Evolutionary conservation across 805 yeast genomes (phyloP).

Genomic region (Candida nemodendra): DNA sequence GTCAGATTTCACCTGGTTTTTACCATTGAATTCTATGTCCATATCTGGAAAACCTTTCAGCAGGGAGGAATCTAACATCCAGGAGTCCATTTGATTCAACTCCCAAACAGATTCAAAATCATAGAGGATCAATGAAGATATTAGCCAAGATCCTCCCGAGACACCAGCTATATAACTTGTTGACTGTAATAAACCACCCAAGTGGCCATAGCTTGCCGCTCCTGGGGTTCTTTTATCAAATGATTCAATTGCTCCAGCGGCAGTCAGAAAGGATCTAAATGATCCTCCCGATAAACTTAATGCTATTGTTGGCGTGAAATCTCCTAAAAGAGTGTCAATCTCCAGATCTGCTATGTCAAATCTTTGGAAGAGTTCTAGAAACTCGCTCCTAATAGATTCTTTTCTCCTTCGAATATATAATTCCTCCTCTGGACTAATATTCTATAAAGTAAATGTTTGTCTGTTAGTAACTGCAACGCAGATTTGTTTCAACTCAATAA

Average conservation of each 20-base stretch:
- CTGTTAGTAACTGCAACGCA: too few species aligned
- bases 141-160: slow-evolving; percentile 74
- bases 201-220: slow-evolving; percentile 29
- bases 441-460: too few species aligned
- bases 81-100: slow-evolving; percentile 28
- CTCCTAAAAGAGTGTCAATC: slow-evolving; percentile 3
- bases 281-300: slow-evolving; percentile 52
- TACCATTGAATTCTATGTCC: slow-evolving; percentile 33
- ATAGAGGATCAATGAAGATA: slow-evolving; percentile 45
- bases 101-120: slow-evolving; percentile 36
- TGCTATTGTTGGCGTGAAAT: slow-evolving; percentile 30
- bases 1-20: background rate
- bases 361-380: slow-evolving; percentile 12
- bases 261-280: slow-evolving; percentile 57
- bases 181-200: slow-evolving; percentile 56
- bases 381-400: slow-evolving; percentile 1
- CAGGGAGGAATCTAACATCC: slow-evolving; percentile 48
- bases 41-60: slow-evolving; percentile 58
- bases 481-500: too few species aligned
- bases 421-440: slow-evolving; percentile 13
- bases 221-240: slow-evolving; percentile 46
- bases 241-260: slow-evolving; percentile 55
- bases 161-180: slow-evolving; percentile 60
- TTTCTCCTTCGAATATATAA: slow-evolving; percentile 7
- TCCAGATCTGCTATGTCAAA: slow-evolving; percentile 12